A percentile compares a stretch with the other conserved stretches of the same genome.
phyloP scores from a whole-genome alignment of 306 rosid species.

The Vigna mungo region DNA sequence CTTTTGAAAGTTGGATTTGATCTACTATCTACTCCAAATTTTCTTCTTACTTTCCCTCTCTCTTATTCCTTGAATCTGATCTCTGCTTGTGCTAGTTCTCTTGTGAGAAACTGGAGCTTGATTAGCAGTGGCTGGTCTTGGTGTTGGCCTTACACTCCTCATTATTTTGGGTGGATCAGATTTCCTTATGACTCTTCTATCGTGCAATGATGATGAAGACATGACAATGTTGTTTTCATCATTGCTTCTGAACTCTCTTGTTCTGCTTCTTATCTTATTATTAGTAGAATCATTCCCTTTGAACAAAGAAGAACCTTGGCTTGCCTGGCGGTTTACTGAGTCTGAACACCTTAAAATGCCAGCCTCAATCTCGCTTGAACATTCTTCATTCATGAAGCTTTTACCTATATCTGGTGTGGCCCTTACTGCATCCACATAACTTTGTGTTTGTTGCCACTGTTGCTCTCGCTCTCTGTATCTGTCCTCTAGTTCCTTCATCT shows the following conservation, averaged over 20 bases:
- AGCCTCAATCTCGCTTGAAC: constrained; percentile 59
- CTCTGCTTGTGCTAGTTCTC: constrained; percentile 78
- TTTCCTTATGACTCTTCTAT: constrained; percentile 64
- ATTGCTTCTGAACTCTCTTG: constrained; percentile 64
- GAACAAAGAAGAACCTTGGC: constrained; percentile 56
- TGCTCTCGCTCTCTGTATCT: constrained; percentile 65
- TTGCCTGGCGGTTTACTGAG: constrained; percentile 55
- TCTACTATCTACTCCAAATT: constrained; percentile 71
- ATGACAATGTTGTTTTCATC: constrained; percentile 65
- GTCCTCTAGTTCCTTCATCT: constrained; percentile 79
- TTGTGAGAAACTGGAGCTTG: constrained; percentile 66
- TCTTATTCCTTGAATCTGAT: constrained; percentile 63
- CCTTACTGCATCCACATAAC: constrained; percentile 52
- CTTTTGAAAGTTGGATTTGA: background rate
- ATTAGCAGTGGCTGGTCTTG: constrained; percentile 55
- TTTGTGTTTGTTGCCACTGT: constrained; percentile 52
- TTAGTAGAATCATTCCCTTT: constrained; percentile 62
- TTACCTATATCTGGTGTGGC: constrained; percentile 62
- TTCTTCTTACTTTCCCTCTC: constrained; percentile 82
- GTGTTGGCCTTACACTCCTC: constrained; percentile 57
- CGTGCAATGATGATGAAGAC: constrained; percentile 47
- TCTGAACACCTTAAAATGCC: constrained; percentile 63
- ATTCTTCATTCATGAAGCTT: constrained; percentile 50
- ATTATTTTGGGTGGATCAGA: constrained; percentile 80
- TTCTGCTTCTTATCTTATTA: constrained; percentile 63